Percentiles rank a stretch among this genome's conserved stretches.
Conservation (phyloP, 2,329 filamentous ascomycete genomes). For the Fusarium bactridioides region DNA sequence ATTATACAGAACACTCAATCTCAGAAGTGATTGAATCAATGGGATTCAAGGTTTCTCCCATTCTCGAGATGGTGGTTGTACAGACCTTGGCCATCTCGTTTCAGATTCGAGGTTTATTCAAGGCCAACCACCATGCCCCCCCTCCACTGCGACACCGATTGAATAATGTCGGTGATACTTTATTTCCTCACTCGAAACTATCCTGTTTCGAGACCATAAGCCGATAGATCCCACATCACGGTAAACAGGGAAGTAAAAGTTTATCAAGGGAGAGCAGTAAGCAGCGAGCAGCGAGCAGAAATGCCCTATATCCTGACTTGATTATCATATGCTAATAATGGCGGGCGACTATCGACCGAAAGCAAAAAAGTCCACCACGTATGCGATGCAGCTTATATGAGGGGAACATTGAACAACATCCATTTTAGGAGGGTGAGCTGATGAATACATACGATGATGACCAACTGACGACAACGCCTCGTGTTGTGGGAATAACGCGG, state of each 20-base stretch:
- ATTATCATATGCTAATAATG: not conserved
- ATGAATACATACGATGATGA: slow-evolving; percentile 25
- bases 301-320: not conserved
- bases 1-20: not conserved
- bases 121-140: not conserved
- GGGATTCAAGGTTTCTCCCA: slow-evolving; percentile 17
- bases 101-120: slow-evolving; percentile 14
- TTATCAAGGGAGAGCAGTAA: not conserved
- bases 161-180: not conserved
- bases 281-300: not conserved
- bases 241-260: not conserved
- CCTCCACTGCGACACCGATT: slow-evolving; percentile 2
- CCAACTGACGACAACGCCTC: slow-evolving; percentile 13
- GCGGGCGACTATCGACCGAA: not conserved
- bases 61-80: slow-evolving; percentile 1
- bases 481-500: slow-evolving; percentile 18
- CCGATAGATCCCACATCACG: slow-evolving; percentile 6
- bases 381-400: slow-evolving; percentile 10
- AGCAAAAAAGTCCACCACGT: slow-evolving; percentile 21
- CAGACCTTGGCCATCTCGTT: slow-evolving; percentile 15
- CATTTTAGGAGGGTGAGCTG: slow-evolving; percentile 9
- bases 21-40: not conserved
- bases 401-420: slow-evolving; percentile 7
- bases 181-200: not conserved
- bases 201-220: slow-evolving; percentile 3